phyloP scores from a whole-genome alignment of 768 basidiomycete genomes.

The Mycena leptocephala region DNA sequence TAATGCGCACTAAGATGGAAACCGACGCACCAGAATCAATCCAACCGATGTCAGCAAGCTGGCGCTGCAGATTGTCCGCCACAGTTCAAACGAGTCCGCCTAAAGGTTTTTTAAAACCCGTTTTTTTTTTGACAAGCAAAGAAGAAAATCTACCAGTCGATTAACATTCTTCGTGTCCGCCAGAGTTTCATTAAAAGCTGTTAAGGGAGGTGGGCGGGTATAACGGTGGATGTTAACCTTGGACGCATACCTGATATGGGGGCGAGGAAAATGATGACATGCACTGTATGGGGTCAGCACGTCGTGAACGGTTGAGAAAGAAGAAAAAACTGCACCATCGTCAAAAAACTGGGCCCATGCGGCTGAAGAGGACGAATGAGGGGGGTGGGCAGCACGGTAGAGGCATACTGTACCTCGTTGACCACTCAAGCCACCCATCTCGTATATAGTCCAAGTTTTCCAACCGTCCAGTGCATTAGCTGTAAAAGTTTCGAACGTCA shows the following conservation, averaged over 20 bases:
- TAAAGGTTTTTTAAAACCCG: conserved; percentile 36
- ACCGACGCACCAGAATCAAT: conserved; percentile 60
- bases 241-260: conserved; percentile 61
- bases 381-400: background rate
- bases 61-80: conserved; percentile 74
- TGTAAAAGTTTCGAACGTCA: no score
- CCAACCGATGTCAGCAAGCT: conserved; percentile 67
- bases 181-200: conserved; percentile 74
- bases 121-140: background rate
- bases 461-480: conserved; percentile 45
- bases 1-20: background rate
- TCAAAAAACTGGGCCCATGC: conserved; percentile 82
- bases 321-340: conserved; percentile 58
- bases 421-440: conserved; percentile 73
- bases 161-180: conserved; percentile 72
- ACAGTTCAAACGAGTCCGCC: conserved; percentile 72
- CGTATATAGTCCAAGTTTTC: conserved; percentile 75
- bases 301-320: background rate
- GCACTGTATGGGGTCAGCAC: conserved; percentile 54
- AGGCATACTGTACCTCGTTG: conserved; percentile 68
- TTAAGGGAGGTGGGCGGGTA: background rate
- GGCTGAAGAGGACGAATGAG: conserved; percentile 49
- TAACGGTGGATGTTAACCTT: background rate
- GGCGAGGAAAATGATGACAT: conserved; percentile 77
- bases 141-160: conserved; percentile 68